These are phyloP conservation scores for Annulohypoxylon bovei DNA, from an alignment of 495 filamentous ascomycete species.

Conservation along the genomic window DNA sequence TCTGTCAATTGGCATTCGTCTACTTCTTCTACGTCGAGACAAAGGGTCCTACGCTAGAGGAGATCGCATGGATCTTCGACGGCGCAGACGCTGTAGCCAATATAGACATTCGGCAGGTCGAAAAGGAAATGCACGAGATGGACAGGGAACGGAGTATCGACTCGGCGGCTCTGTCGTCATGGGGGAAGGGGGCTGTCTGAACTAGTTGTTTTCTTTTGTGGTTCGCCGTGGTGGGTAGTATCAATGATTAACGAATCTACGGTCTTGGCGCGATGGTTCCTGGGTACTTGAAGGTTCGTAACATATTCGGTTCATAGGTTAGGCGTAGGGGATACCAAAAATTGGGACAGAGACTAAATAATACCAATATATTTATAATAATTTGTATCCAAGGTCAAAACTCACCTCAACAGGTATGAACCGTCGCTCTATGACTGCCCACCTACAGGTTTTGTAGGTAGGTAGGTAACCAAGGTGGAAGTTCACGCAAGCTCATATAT, in stretches of 20 bases:
- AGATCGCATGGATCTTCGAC: constrained; percentile 69
- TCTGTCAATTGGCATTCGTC: constrained; percentile 67
- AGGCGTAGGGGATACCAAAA: constrained; percentile 22
- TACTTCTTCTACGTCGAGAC: constrained; percentile 76
- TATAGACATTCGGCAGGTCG: constrained; percentile 58
- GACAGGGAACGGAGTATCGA: constrained; percentile 48
- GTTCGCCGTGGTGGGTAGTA: not conserved
- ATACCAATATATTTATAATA: not conserved
- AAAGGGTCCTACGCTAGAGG: constrained; percentile 70
- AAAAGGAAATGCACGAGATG: constrained; percentile 57
- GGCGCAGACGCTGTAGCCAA: constrained; percentile 64
- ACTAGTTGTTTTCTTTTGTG: not conserved
- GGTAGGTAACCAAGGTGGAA: too few species aligned
- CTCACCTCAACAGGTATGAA: too few species aligned
- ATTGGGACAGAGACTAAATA: not conserved
- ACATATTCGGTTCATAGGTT: not conserved
- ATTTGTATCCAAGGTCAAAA: too few species aligned
- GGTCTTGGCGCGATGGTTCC: not conserved
- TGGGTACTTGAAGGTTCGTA: not conserved
- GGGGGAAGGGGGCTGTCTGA: constrained; percentile 17
- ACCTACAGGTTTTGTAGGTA: too few species aligned
- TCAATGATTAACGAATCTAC: constrained; percentile 15
- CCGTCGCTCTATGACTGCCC: too few species aligned
- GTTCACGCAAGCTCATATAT: too few species aligned
- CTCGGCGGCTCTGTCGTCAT: constrained; percentile 26